A percentile compares a stretch with the other conserved stretches of the same genome.
These are phyloP conservation scores for Chondrostereum purpureum DNA, from an alignment of 1,284 basidiomycete genomes.

Conservation along the genomic window DNA sequence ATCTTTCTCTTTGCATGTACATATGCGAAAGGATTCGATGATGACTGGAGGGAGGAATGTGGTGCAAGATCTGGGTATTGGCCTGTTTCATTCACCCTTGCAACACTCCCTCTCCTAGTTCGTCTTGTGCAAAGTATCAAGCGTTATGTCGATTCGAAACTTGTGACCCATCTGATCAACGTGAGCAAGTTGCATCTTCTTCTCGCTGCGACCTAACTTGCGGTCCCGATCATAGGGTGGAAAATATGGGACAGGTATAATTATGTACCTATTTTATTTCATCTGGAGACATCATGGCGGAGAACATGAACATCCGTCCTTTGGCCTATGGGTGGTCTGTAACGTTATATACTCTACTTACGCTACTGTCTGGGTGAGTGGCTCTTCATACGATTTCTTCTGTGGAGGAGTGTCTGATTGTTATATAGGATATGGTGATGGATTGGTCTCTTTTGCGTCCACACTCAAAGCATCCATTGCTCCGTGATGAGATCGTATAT, in stretches of 20 bases:
- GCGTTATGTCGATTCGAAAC: slow-evolving; percentile 75
- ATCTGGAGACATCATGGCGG: slow-evolving; percentile 65
- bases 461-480: slow-evolving; percentile 51
- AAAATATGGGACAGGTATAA: slow-evolving; percentile 68
- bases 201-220: no score
- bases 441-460: slow-evolving; percentile 77
- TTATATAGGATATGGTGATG: slow-evolving; percentile 62
- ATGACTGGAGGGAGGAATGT: slow-evolving; percentile 37
- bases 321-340: slow-evolving; percentile 61
- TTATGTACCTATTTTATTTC: slow-evolving; percentile 61
- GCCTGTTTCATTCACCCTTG: slow-evolving; percentile 55
- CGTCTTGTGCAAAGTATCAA: slow-evolving; percentile 84
- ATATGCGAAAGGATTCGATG: slow-evolving; percentile 51
- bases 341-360: slow-evolving; percentile 65
- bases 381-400: neutral
- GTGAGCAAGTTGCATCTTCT: neutral
- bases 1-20: slow-evolving; percentile 72
- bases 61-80: slow-evolving; percentile 40
- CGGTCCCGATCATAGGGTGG: slow-evolving; percentile 57
- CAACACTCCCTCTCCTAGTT: slow-evolving; percentile 55
- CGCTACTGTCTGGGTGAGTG: slow-evolving; percentile 69
- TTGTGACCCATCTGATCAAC: slow-evolving; percentile 81
- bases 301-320: slow-evolving; percentile 37
- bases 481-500: slow-evolving; percentile 76
- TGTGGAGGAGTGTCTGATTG: slow-evolving; percentile 4